These are phyloP conservation scores for Dichotomocladium elegans DNA, from an alignment of 371 early-diverging fungal genomes.

Conservation along the genomic window DNA sequence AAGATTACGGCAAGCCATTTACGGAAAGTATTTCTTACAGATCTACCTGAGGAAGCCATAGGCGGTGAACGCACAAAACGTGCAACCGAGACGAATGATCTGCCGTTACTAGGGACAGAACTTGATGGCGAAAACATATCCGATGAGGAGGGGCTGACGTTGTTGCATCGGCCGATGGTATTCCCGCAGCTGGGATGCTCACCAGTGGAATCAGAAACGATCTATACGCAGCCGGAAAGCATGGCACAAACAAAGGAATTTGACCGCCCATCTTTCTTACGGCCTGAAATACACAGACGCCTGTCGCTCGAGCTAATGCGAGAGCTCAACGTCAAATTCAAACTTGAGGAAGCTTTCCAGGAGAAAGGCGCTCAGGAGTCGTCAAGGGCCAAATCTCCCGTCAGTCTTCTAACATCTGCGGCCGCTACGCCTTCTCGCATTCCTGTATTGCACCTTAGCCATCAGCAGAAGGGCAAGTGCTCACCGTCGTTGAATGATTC, in stretches of 20 bases:
- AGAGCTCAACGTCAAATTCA: conserved; percentile 28
- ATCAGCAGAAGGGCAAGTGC: conserved; percentile 2
- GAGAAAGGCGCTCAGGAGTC: background rate
- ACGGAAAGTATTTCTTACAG: conserved; percentile 63
- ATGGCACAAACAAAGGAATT: background rate
- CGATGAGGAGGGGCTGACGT: background rate
- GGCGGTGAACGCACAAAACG: conserved; percentile 37
- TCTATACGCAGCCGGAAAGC: background rate
- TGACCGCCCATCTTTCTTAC: conserved; percentile 13
- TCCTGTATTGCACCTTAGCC: conserved; percentile 18
- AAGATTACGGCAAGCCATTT: conserved; percentile 64
- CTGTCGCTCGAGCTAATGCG: conserved; percentile 35
- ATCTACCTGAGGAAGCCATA: conserved; percentile 16
- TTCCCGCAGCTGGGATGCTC: conserved; percentile 1
- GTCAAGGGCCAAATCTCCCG: background rate
- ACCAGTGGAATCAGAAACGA: background rate
- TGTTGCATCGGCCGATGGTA: background rate
- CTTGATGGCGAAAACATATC: conserved; percentile 19
- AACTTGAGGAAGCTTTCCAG: conserved; percentile 3
- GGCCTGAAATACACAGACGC: conserved; percentile 27
- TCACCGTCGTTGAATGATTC: conserved; percentile 15
- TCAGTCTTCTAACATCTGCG: conserved; percentile 21
- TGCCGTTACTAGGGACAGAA: conserved; percentile 37
- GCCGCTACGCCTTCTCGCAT: conserved; percentile 36
- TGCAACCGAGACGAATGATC: conserved; percentile 33